Conservation (phyloP, 2,329 filamentous ascomycete species). For the Pseudogymnoascus sp. region DNA sequence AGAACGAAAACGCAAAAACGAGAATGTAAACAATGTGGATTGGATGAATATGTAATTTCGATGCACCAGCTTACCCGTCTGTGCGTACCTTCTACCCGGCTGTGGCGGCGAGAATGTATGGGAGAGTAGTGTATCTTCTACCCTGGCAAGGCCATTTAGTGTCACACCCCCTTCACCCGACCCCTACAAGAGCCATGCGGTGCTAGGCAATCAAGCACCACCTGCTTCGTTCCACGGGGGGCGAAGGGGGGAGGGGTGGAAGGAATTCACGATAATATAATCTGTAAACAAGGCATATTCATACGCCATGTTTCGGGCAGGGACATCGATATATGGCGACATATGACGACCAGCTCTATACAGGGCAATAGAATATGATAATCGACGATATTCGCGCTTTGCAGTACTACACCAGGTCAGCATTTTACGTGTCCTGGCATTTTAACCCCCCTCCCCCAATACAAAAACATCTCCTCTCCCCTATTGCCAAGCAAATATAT, state of each 20-base stretch:
- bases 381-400: no score
- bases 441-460: not conserved
- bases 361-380: not conserved
- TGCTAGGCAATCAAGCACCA: not conserved
- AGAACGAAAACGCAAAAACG: not conserved
- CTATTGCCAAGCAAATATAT: constrained; percentile 3
- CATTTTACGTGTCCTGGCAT: not conserved
- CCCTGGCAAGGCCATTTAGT: not conserved
- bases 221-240: not conserved
- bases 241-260: no score
- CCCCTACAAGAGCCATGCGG: not conserved
- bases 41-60: not conserved
- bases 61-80: not conserved
- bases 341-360: not conserved
- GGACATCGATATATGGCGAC: not conserved
- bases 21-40: not conserved
- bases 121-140: not conserved
- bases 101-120: not conserved
- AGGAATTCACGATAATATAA: not conserved
- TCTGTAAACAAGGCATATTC: not conserved
- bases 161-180: not conserved
- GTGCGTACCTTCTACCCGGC: not conserved
- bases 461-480: not conserved
- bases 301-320: not conserved
- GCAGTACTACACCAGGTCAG: not conserved